Evolutionary conservation across 2,329 filamentous ascomycete genomes (phyloP).

Genomic region (Fusarium transvaalense): DNA sequence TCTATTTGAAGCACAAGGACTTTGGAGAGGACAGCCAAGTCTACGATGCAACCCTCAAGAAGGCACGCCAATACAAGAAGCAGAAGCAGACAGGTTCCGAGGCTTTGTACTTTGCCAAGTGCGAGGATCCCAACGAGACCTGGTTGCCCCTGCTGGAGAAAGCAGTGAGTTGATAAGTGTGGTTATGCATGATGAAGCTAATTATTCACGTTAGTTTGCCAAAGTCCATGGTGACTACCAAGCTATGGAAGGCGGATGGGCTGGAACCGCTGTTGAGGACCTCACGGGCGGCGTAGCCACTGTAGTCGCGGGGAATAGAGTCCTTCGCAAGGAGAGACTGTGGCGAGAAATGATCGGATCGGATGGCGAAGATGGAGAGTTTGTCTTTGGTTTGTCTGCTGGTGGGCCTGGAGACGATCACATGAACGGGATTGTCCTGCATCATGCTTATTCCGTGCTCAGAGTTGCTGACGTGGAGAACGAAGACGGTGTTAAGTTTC

Average conservation of each 20-base stretch:
- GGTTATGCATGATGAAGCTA: not conserved
- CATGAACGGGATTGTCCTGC: conserved; percentile 58
- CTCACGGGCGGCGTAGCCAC: conserved; percentile 69
- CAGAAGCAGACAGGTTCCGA: conserved; percentile 75
- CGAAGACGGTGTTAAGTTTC: conserved; percentile 55
- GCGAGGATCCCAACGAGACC: conserved; percentile 76
- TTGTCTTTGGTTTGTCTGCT: conserved; percentile 66
- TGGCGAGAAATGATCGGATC: conserved; percentile 76
- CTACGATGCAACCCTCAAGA: conserved; percentile 61
- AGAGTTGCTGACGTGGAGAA: conserved; percentile 60
- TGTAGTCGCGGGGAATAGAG: conserved; percentile 66
- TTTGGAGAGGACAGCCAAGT: conserved; percentile 58
- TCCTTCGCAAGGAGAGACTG: conserved; percentile 75
- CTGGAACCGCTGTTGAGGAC: conserved; percentile 65
- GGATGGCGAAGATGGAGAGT: conserved; percentile 76
- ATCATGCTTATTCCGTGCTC: conserved; percentile 66
- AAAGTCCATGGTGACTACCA: conserved; percentile 80
- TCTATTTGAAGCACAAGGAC: conserved; percentile 49
- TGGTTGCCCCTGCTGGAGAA: conserved; percentile 82
- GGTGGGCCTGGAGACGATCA: conserved; percentile 44
- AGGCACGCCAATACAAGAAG: conserved; percentile 70
- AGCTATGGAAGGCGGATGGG: conserved; percentile 75
- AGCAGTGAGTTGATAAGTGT: conserved; percentile 55
- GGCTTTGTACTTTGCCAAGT: conserved; percentile 77
- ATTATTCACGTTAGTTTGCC: conserved; percentile 67